A percentile compares a stretch with the other conserved stretches of the same genome.
Evolutionary conservation across 805 yeast genomes (phyloP).

Genomic region (Kluyveromyces nonfermentans): DNA sequence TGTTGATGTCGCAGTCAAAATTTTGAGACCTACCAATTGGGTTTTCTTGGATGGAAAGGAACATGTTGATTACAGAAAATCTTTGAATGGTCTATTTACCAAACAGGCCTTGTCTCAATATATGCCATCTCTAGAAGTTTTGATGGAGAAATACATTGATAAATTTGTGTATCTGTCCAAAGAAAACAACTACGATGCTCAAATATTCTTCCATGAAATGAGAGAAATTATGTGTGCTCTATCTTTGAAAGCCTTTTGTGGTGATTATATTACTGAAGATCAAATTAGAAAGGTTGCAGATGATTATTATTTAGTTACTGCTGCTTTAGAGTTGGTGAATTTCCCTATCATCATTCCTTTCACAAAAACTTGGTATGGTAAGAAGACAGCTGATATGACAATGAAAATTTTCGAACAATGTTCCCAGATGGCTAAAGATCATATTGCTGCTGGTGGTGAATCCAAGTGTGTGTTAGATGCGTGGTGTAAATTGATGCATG

Average conservation of each 20-base stretch:
- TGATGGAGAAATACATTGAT: conserved; percentile 75
- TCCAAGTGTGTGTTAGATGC: conserved; percentile 91
- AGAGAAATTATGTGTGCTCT: conserved; percentile 95
- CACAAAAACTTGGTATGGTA: conserved; percentile 98
- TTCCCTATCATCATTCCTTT: conserved; percentile 94
- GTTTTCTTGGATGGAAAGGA: conserved; percentile 95
- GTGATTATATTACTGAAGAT: conserved; percentile 85
- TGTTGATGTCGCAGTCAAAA: conserved; percentile 92
- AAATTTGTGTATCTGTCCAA: conserved; percentile 49
- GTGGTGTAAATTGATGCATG: conserved; percentile 82
- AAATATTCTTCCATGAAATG: conserved; percentile 81
- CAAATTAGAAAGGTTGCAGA: conserved; percentile 86
- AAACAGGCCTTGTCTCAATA: conserved; percentile 73
- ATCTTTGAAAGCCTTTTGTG: conserved; percentile 89
- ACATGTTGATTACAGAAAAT: conserved; percentile 86
- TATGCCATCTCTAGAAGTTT: conserved; percentile 72
- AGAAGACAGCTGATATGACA: conserved; percentile 83
- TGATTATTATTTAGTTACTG: conserved; percentile 84
- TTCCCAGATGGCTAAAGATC: conserved; percentile 78
- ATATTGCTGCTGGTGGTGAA: conserved; percentile 65
- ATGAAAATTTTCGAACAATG: conserved; percentile 86
- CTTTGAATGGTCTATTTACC: conserved; percentile 83
- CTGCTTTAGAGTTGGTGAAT: conserved; percentile 93
- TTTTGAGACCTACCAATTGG: conserved; percentile 94
- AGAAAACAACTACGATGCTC: conserved; percentile 45